Conservation (phyloP, 129 eudicot species). For the sunflower (Helianthus annuus) region DNA sequence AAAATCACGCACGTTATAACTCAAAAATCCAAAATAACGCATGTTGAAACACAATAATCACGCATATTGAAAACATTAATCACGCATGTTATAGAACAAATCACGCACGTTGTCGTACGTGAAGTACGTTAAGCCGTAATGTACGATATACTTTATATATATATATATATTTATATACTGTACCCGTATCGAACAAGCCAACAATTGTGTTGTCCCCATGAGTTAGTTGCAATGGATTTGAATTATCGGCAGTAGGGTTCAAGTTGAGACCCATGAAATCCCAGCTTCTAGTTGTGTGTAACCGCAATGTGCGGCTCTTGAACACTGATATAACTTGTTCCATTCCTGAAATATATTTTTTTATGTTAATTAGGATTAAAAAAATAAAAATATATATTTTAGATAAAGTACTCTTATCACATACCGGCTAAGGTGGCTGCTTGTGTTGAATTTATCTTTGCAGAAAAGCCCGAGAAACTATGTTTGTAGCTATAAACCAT, state of each 20-base stretch:
- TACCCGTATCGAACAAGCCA: conserved; percentile 76
- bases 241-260: conserved; percentile 29
- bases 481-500: conserved; percentile 81
- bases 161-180: neutral
- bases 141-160: too few relatives aligned
- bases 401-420: conserved; percentile 13
- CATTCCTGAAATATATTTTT: conserved; percentile 41
- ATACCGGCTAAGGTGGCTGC: conserved; percentile 61
- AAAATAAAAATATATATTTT: neutral
- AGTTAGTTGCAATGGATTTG: conserved; percentile 45
- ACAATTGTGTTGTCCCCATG: conserved; percentile 58
- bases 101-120: too few relatives aligned
- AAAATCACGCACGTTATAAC: too few relatives aligned
- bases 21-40: too few relatives aligned
- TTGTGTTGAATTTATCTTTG: conserved; percentile 60
- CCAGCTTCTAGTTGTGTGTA: conserved; percentile 91
- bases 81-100: too few relatives aligned
- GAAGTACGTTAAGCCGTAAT: too few relatives aligned
- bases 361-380: neutral
- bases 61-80: too few relatives aligned
- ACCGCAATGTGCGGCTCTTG: conserved; percentile 45
- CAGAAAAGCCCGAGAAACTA: conserved; percentile 78
- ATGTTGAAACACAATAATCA: too few relatives aligned
- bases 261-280: conserved; percentile 72
- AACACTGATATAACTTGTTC: conserved; percentile 66